phyloP scores from a whole-genome alignment of 2,329 filamentous ascomycete species.

The Nemania sp. region DNA sequence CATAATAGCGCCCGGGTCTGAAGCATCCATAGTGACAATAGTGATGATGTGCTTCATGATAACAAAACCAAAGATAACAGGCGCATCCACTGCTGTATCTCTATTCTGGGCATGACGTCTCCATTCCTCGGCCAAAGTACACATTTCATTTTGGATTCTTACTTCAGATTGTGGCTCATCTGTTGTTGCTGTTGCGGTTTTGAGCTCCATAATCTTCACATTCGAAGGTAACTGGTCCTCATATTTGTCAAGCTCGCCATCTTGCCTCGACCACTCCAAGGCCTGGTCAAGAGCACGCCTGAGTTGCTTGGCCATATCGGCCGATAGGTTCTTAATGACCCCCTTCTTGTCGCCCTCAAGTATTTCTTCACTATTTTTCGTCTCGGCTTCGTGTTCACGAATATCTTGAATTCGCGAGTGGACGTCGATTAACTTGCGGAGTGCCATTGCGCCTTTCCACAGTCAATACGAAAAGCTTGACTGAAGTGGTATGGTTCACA shows the following conservation, averaged over 20 bases:
- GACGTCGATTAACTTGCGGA: constrained; percentile 47
- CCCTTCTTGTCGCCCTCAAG: constrained; percentile 17
- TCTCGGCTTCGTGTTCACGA: constrained; percentile 37
- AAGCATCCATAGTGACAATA: constrained; percentile 50
- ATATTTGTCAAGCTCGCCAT: constrained; percentile 44
- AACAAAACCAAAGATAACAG: constrained; percentile 50
- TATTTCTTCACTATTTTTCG: constrained; percentile 21
- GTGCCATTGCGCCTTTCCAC: constrained; percentile 42
- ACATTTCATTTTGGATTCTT: constrained; percentile 43
- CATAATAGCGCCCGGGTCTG: constrained; percentile 42
- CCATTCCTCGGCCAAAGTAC: constrained; percentile 42
- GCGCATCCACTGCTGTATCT: constrained; percentile 33
- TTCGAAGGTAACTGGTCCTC: constrained; percentile 41
- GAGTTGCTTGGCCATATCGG: constrained; percentile 43
- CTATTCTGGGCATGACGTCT: constrained; percentile 21
- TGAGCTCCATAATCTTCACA: constrained; percentile 43
- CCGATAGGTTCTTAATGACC: constrained; percentile 19
- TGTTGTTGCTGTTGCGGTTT: constrained; percentile 18
- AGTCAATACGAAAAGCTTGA: constrained; percentile 21
- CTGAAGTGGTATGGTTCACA: constrained; percentile 11
- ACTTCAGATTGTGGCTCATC: constrained; percentile 37
- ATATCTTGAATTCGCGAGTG: constrained; percentile 46
- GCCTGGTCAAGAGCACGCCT: constrained; percentile 40
- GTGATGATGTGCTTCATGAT: constrained; percentile 49
- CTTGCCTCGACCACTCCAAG: constrained; percentile 46